phyloP scores from a whole-genome alignment of 257 asterid species.

The Coffea canephora region DNA sequence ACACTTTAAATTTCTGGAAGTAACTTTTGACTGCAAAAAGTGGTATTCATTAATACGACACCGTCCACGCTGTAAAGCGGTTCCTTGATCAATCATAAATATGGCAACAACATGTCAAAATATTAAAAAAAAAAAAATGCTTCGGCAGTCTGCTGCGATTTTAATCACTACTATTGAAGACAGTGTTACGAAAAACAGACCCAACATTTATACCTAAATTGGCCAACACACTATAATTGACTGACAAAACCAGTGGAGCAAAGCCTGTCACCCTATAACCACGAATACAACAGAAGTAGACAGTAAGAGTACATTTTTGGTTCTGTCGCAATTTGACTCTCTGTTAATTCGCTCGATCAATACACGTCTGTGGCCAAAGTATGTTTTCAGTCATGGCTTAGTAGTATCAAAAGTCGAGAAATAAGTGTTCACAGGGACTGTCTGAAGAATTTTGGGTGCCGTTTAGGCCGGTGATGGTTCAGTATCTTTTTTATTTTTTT shows the following conservation, averaged over 20 bases:
- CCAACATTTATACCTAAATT: constrained; percentile 6
- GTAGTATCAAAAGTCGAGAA: too few relatives aligned
- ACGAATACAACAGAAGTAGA: not conserved
- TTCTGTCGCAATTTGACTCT: not conserved
- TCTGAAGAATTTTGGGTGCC: too few relatives aligned
- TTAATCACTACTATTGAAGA: constrained; percentile 2
- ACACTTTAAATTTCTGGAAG: not conserved
- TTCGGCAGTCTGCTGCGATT: not conserved
- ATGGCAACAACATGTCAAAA: not conserved
- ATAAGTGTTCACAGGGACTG: too few relatives aligned
- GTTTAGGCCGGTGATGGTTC: too few relatives aligned
- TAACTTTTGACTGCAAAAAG: constrained; percentile 1
- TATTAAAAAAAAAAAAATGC: not conserved
- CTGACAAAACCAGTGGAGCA: not conserved
- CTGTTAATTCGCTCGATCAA: too few relatives aligned
- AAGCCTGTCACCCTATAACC: not conserved
- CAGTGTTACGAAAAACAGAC: not conserved
- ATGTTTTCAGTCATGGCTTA: too few relatives aligned
- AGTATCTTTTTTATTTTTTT: too few relatives aligned
- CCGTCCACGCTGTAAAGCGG: constrained; percentile 1
- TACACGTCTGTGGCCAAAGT: too few relatives aligned
- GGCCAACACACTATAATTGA: not conserved
- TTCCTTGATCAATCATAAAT: not conserved
- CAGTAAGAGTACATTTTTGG: not conserved
- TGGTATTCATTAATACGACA: not conserved